Evolutionary conservation across 139 green algal species (phyloP).

Genomic region (Tetraselmis chui): DNA sequence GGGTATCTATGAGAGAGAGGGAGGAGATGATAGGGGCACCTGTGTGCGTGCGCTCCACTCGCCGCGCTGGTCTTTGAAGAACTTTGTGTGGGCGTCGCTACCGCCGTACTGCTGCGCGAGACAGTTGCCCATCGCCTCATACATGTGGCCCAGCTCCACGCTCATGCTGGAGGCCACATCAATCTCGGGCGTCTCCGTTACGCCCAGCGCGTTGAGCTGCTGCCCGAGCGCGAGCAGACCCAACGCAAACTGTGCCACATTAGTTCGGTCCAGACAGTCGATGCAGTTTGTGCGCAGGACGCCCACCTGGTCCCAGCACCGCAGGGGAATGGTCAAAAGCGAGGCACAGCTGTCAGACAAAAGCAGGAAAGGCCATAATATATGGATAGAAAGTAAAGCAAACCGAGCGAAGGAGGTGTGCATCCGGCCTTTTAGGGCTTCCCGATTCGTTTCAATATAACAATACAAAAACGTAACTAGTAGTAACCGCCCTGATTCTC

Average conservation of each 20-base stretch:
- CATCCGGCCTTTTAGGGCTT: too few relatives aligned
- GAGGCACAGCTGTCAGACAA: too few relatives aligned
- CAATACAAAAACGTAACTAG: too few relatives aligned
- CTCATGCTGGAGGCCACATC: slow-evolving; percentile 51
- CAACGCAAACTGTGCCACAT: slow-evolving; percentile 83
- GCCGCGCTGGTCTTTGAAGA: slow-evolving; percentile 76
- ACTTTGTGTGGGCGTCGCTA: slow-evolving; percentile 79
- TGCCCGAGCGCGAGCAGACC: slow-evolving; percentile 65
- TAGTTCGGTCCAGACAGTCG: slow-evolving; percentile 96
- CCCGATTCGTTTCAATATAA: too few relatives aligned
- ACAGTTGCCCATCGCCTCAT: slow-evolving; percentile 83
- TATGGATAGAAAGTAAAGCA: too few relatives aligned
- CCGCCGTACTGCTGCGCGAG: slow-evolving; percentile 87
- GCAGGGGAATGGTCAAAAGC: too few relatives aligned
- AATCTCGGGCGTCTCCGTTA: slow-evolving; percentile 30
- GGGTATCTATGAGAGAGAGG: neutral
- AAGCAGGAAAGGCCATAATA: too few relatives aligned
- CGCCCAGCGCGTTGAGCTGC: slow-evolving; percentile 66
- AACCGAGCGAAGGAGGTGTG: too few relatives aligned
- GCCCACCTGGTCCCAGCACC: slow-evolving; percentile 42
- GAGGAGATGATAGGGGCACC: neutral
- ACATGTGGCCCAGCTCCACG: slow-evolving; percentile 80
- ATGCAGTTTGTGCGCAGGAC: slow-evolving; percentile 94
- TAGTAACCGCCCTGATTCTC: too few relatives aligned
- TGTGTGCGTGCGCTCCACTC: slow-evolving; percentile 61